These are phyloP conservation scores for Saraca asoca DNA, from an alignment of 331 rosid genomes.

Conservation along the genomic window DNA sequence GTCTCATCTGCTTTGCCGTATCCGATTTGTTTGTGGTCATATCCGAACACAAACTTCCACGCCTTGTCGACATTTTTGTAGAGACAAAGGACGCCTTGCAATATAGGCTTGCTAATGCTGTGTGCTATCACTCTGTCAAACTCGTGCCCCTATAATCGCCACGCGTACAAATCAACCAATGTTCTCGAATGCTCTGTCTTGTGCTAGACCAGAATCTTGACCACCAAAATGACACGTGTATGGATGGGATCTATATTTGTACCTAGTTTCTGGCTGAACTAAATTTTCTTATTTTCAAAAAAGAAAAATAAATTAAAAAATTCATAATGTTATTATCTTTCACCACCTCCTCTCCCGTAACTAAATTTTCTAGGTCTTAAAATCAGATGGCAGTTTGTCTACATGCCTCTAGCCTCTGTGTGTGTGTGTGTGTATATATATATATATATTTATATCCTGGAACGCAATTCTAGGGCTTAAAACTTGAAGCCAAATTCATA, in stretches of 20 bases:
- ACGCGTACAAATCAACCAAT: neutral
- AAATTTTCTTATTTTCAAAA: too few species aligned
- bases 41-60: neutral
- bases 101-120: neutral
- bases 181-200: constrained; percentile 24
- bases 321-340: too few species aligned
- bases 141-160: constrained; percentile 4
- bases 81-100: neutral
- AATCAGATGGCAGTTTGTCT: too few species aligned
- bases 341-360: too few species aligned
- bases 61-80: neutral
- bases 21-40: neutral
- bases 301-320: too few species aligned
- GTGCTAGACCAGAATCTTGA: neutral
- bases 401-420: neutral
- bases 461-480: neutral
- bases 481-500: neutral
- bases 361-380: too few species aligned
- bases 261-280: too few species aligned
- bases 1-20: neutral
- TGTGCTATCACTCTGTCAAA: neutral
- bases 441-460: too few species aligned
- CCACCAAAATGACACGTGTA: constrained; percentile 36
- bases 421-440: neutral
- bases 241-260: neutral